Evolutionary conservation across 352 stramenopile species (phyloP), one percentile per base, ranked within the genome.

Genomic region (Phytophthora tentaculata): DNA sequence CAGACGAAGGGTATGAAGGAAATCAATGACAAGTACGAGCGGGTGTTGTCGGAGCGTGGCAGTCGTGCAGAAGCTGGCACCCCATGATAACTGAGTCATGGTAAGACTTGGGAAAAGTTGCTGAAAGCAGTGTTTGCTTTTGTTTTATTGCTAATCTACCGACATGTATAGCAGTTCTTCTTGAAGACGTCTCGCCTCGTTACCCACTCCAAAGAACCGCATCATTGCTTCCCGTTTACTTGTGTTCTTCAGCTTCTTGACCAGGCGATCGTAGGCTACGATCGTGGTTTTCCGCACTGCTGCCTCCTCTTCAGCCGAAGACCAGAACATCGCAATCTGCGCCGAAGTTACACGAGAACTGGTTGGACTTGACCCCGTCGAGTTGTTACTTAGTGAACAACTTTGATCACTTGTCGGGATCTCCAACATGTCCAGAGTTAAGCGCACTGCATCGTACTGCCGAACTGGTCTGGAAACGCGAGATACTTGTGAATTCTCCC

Each of bases 11-110:
- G 64, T 41, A 55, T 60, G 20, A 47, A 29, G 7, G 56, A 75
- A 49, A 75, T 82, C 54, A 78, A 74, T 43, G 58, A 35, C 17
- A 60, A 60, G n/a, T 77, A 79, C 26, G 67, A 77, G 37, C 67
- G 70, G 45, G 26, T 77, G n/a, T 17, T 78, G 16, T 29, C 14
- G 19, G n/a, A 44, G 52, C 64, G 61, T 37, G 53, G 22, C 22
- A 39, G 53, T 26, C 13, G 9, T 53, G 23, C 28, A 32, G 28
- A 8, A 8, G 28, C 28, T 32, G 3, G 4, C 4, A 8, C 3
- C 28, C 14, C 32, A 20, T 48, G 19, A 56, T 16, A 39, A 39
- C 14, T 16, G 10, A 39, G 7, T 14, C 6, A 49, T 49, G 19
- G n/a, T 49, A 49, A n/a, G 32, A 39, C 10, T 39, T n/a, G n/a